These are phyloP conservation scores for Paxillus ammoniavirescens DNA, from an alignment of 768 basidiomycete species.

Conservation along the genomic window DNA sequence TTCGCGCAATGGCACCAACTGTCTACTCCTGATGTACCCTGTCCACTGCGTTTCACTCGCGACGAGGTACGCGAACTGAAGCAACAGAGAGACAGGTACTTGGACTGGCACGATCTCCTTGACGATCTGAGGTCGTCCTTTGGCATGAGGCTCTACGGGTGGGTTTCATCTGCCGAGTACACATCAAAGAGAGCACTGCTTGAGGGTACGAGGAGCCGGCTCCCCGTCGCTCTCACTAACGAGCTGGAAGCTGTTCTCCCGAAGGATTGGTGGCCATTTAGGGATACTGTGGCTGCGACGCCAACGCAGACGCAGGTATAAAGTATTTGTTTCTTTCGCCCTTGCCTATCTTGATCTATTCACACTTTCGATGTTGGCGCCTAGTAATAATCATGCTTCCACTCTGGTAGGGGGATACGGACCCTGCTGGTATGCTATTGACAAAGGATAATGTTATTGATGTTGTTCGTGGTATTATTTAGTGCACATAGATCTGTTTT, in stretches of 20 bases:
- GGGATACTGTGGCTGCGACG: conserved; percentile 8
- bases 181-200: conserved; percentile 12
- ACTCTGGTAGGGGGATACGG: conserved; percentile 6
- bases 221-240: conserved; percentile 11
- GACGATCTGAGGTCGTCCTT: conserved; percentile 13
- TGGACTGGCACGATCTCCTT: conserved; percentile 16
- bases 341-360: neutral
- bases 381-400: neutral
- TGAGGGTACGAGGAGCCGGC: conserved; percentile 8
- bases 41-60: conserved; percentile 14
- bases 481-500: neutral
- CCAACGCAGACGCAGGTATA: conserved; percentile 2
- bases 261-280: conserved; percentile 17
- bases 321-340: neutral
- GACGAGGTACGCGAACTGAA: conserved; percentile 10
- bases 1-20: conserved; percentile 9
- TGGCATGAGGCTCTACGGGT: conserved; percentile 14
- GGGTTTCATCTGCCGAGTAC: conserved; percentile 14
- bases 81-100: conserved; percentile 10
- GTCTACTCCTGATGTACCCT: conserved; percentile 8
- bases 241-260: conserved; percentile 13
- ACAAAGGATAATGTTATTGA: neutral
- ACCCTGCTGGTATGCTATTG: conserved; percentile 3
- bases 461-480: neutral
- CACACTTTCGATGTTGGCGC: neutral